Evolutionary conservation across 768 basidiomycete genomes (phyloP).

Genomic region (Termitomyces sp.): DNA sequence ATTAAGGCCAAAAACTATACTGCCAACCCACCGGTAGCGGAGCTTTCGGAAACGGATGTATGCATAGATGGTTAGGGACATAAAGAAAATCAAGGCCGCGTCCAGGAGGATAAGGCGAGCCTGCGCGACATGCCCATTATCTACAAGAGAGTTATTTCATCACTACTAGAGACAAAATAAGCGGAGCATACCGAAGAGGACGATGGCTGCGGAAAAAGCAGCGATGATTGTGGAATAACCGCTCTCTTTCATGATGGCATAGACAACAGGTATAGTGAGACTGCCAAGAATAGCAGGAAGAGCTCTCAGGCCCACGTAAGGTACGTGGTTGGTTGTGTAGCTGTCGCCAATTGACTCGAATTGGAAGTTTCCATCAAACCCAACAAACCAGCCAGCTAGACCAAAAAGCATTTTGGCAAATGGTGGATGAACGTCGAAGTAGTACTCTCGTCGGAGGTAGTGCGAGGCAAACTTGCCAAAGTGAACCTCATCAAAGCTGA

Average conservation of each 20-base stretch:
- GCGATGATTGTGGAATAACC: slow-evolving; percentile 91
- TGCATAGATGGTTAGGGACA: slow-evolving; percentile 87
- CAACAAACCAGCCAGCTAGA: slow-evolving; percentile 93
- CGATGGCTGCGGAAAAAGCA: slow-evolving; percentile 79
- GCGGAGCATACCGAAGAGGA: slow-evolving; percentile 75
- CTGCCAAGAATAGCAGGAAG: slow-evolving; percentile 90
- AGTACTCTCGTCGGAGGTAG: slow-evolving; percentile 91
- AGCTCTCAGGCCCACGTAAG: slow-evolving; percentile 90
- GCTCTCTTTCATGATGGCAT: slow-evolving; percentile 96
- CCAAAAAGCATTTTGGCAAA: slow-evolving; percentile 94
- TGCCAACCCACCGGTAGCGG: slow-evolving; percentile 65
- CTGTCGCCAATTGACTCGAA: slow-evolving; percentile 96
- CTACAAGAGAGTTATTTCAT: slow-evolving; percentile 31
- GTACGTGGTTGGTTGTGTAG: slow-evolving; percentile 82
- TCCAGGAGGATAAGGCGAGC: slow-evolving; percentile 96
- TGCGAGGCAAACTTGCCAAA: slow-evolving; percentile 98
- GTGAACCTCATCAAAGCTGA: slow-evolving; percentile 95
- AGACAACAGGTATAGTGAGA: slow-evolving; percentile 87
- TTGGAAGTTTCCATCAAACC: slow-evolving; percentile 89
- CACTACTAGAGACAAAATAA: background rate
- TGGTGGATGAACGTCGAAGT: slow-evolving; percentile 99
- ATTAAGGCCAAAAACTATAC: slow-evolving; percentile 1
- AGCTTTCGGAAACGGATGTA: slow-evolving; percentile 95
- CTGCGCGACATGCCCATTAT: slow-evolving; percentile 94
- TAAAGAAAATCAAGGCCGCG: slow-evolving; percentile 91